A percentile compares a stretch with the other conserved stretches of the same genome.
These are phyloP conservation scores for Suillus occidentalis DNA, from an alignment of 768 basidiomycete species.

Conservation along the genomic window DNA sequence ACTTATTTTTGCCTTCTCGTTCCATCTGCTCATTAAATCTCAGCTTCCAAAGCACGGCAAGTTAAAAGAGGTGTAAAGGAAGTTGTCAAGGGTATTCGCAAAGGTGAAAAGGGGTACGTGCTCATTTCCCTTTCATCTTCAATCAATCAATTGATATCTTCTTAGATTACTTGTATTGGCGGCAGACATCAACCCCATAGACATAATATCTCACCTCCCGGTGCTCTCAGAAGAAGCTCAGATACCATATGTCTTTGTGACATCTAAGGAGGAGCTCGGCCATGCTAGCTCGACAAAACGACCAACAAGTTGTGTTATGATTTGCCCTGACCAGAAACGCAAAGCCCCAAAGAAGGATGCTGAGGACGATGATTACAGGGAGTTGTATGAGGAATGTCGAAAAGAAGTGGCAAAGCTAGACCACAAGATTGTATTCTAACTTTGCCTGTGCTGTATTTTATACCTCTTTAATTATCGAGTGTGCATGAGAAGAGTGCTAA, in stretches of 20 bases:
- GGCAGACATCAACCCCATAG: constrained; percentile 96
- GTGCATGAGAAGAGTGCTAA: neutral
- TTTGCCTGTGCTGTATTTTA: constrained; percentile 3
- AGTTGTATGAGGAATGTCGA: constrained; percentile 83
- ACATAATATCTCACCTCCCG: constrained; percentile 97
- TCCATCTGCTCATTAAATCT: neutral
- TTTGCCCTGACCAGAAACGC: constrained; percentile 81
- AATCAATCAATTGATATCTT: constrained; percentile 8
- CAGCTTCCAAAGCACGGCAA: constrained; percentile 92
- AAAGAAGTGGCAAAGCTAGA: constrained; percentile 84
- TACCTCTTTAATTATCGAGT: constrained; percentile 3
- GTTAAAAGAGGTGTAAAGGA: constrained; percentile 98
- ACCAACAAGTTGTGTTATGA: constrained; percentile 96
- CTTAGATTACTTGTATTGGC: constrained; percentile 85
- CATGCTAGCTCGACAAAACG: constrained; percentile 96
- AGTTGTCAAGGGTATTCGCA: constrained; percentile 95
- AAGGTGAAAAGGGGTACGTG: constrained; percentile 92
- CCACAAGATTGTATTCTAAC: constrained; percentile 63
- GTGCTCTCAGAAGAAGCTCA: constrained; percentile 91
- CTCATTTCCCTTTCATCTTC: constrained; percentile 4
- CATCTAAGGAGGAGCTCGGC: constrained; percentile 94
- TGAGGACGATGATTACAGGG: constrained; percentile 83
- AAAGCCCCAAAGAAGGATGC: constrained; percentile 60
- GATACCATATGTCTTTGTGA: constrained; percentile 86
- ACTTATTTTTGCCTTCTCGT: constrained; percentile 1